Evolutionary conservation across 305 asterid species (phyloP), one percentile per base, ranked within the genome.

Genomic region (Salvia sclarea): DNA sequence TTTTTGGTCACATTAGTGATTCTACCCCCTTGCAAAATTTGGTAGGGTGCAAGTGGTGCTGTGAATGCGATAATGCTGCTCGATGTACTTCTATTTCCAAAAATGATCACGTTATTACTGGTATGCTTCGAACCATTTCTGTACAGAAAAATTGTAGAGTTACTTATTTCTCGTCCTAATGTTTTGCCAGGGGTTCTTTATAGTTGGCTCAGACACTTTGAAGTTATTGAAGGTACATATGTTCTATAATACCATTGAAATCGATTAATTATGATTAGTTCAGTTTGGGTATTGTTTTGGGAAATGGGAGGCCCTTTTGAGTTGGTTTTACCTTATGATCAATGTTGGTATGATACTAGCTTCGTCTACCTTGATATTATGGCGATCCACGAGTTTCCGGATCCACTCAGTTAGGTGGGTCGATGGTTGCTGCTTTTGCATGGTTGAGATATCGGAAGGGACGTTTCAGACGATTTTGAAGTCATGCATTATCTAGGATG

Each of bases 11-110:
- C 20, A 59, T 49, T 47, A 28, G 48, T 55, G 58, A 73, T 72
- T 73, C 61, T 73, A 69, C 63, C 67, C 24, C 61, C 35, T 55
- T 71, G 53, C 52, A n/a, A n/a, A n/a, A n/a, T 76, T 71, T 79
- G 69, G 48, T 66, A 93, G 98, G 98, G 98, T 65, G 98, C 98
- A 52, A 91, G 97, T 64, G 98, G 96, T 77, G 98, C 98, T 59
- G 90, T 88, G 79, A 93, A 87, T 77, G 97, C 98, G 5, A 80
- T 93, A 56, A 67, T 93, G 96, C 85, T 93, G 80, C 96, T 91
- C 28, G 87, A 91, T 62, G 87, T 94, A 62, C 89, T 94, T 80
- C 91, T 94, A 17, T 80, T 62, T 72, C 98, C 97, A 1, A 77
- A 43, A 54, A 83, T 80, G 69, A 91, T 89, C 44, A 61, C 91